Conservation (phyloP, 345 rosid genomes). For the Dipteronia sinensis region DNA sequence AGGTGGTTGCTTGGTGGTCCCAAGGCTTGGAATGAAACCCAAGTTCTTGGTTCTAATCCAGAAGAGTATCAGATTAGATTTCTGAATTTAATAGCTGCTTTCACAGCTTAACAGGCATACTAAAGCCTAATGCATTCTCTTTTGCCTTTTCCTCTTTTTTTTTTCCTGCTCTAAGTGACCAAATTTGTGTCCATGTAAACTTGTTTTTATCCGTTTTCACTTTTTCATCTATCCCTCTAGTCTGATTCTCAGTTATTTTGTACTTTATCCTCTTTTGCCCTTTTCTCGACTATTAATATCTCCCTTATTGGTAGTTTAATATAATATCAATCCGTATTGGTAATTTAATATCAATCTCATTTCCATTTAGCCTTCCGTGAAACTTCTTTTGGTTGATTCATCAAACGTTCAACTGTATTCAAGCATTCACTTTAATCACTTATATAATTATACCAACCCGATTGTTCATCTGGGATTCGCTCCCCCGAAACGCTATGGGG, state of each 20-base stretch:
- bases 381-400: neutral
- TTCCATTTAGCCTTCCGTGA: neutral
- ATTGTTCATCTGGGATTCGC: conserved; percentile 76
- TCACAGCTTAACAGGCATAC: too few relatives aligned
- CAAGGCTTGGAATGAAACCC: too few relatives aligned
- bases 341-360: neutral
- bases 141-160: too few relatives aligned
- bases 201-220: too few relatives aligned
- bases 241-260: neutral
- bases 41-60: too few relatives aligned
- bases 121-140: too few relatives aligned
- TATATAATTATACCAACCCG: conserved; percentile 49
- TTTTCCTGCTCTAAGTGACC: too few relatives aligned
- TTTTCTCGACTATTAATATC: neutral
- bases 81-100: conserved; percentile 9
- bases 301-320: neutral
- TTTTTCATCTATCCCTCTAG: neutral
- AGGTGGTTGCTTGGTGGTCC: too few relatives aligned
- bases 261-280: too few relatives aligned
- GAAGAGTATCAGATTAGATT: neutral
- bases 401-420: neutral
- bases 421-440: conserved; percentile 4
- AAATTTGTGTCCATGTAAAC: neutral
- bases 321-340: too few relatives aligned
- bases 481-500: conserved; percentile 99